phyloP scores from a whole-genome alignment of 2,329 filamentous ascomycete genomes.

The Seiridium unicorne region DNA sequence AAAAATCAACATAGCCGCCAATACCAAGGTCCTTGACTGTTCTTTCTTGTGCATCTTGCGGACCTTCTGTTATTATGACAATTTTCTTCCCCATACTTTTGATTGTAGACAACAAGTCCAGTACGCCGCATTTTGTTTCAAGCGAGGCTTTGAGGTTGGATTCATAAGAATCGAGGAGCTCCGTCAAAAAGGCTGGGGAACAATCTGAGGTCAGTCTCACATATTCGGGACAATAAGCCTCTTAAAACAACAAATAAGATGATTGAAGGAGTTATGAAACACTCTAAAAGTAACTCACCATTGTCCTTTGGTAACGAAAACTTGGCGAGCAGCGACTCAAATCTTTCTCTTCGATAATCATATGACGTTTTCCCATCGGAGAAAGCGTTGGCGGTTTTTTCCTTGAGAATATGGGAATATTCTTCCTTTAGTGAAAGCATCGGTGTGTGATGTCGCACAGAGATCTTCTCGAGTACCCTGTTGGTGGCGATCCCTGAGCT shows the following conservation, averaged over 20 bases:
- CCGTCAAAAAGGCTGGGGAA: slow-evolving; percentile 12
- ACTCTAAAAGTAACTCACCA: no score
- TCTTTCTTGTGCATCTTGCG: slow-evolving; percentile 44
- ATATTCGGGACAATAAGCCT: no score
- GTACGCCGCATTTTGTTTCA: slow-evolving; percentile 33
- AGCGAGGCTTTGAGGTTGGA: slow-evolving; percentile 23
- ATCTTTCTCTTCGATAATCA: slow-evolving; percentile 40
- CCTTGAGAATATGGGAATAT: slow-evolving; percentile 32
- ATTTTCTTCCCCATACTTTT: slow-evolving; percentile 35
- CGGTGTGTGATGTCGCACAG: slow-evolving; percentile 12
- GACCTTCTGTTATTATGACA: slow-evolving; percentile 44
- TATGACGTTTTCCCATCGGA: slow-evolving; percentile 40
- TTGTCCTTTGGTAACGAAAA: slow-evolving; percentile 17
- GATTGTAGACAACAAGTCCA: slow-evolving; percentile 31
- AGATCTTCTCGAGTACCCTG: slow-evolving; percentile 29
- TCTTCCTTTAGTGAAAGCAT: slow-evolving; percentile 14
- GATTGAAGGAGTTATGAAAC: no score
- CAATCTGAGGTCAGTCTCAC: no score
- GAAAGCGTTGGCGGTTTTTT: slow-evolving; percentile 37
- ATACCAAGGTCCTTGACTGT: slow-evolving; percentile 33
- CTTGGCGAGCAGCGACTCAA: slow-evolving; percentile 29
- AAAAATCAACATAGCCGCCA: slow-evolving; percentile 22
- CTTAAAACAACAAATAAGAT: no score
- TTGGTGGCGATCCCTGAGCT: slow-evolving; percentile 34
- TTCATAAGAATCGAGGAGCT: slow-evolving; percentile 29